Evolutionary conservation across 1,284 basidiomycete genomes (phyloP), one percentile per base, ranked within the genome.

Genomic region (Ceratobasidium sp.): DNA sequence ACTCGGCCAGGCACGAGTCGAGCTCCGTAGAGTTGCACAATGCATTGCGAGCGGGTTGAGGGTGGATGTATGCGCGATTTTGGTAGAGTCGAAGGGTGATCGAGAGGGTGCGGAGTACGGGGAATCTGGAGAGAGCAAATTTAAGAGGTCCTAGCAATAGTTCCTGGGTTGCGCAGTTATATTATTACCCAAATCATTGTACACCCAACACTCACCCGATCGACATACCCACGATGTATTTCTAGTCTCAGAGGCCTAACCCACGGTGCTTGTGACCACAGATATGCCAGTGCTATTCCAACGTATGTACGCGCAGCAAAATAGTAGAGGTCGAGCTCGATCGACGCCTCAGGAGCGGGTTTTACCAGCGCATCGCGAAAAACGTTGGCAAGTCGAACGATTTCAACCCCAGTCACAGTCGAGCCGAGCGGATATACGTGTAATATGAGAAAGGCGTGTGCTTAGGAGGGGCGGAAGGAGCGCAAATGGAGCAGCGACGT

Each of bases 241-340:
- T 69, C 29, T 24, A 69, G 37, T 31, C 49, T 69, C n/a, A 69
- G 16, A 19, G 53, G n/a, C 13, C 51, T 34, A 53, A 69, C 56
- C 37, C 34, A 69, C 24, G 65, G 53, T 9, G 49, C 53, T 1
- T 34, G 13, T 1, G 29, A 22, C 6, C 65, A 51, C 31, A 69
- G 31, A 24, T 34, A 5, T 2, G 51, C 31, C 19, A 69, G 39
- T 24, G 51, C n/a, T 6, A 41, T 14, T 22, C 24, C 24, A 8
- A 53, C 7, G 8, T 37, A 4, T 2, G 29, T 9, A 8, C 7
- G 16, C 29, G 34, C 24, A 16, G 13, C 14, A 22, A 2, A 16
- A 6, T 39, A n/a, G 1, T 4, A 16, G 24, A 56, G 16, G 24
- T 43, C 37, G 13, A 69, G 24, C 19, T 58, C 53, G 22, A 69